Conservation (phyloP, 2,329 filamentous ascomycete species). For the Xylariaceae sp. region DNA sequence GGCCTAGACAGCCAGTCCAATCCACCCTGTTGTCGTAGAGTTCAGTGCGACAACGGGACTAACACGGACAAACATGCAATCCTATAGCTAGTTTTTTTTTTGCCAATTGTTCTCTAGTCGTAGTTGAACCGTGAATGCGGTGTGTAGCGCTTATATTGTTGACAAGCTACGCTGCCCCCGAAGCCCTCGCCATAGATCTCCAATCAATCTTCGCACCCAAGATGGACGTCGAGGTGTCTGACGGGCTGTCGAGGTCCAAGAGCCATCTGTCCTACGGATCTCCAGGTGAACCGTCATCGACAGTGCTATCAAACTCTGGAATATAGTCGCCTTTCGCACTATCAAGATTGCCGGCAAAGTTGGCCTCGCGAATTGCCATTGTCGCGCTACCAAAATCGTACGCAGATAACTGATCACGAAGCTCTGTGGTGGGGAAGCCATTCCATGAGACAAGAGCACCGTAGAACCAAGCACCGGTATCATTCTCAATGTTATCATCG, state of each 20-base stretch:
- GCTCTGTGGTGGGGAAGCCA: conserved; percentile 23
- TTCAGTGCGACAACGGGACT: conserved; percentile 57
- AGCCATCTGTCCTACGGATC: conserved; percentile 13
- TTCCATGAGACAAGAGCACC: conserved; percentile 27
- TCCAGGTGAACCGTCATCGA: conserved; percentile 32
- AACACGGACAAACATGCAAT: conserved; percentile 56
- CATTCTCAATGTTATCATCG: conserved; percentile 30
- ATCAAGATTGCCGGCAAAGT: conserved; percentile 22
- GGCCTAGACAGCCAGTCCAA: conserved; percentile 66
- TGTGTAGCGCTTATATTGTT: too few relatives aligned
- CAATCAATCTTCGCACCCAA: too few relatives aligned
- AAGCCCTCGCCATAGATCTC: too few relatives aligned
- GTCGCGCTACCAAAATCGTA: conserved; percentile 26
- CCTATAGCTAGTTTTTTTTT: not conserved
- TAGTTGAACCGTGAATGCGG: too few relatives aligned
- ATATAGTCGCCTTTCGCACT: conserved; percentile 42
- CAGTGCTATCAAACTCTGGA: conserved; percentile 54
- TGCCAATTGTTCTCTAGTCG: not conserved
- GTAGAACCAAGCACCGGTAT: conserved; percentile 27
- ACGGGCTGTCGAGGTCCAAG: too few relatives aligned
- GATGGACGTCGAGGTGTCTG: too few relatives aligned
- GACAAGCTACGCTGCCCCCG: too few relatives aligned
- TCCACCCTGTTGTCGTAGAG: conserved; percentile 61
- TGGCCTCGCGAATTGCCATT: conserved; percentile 25
- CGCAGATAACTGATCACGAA: conserved; percentile 24